Evolutionary conservation across 1,139 yeast genomes (phyloP).

Genomic region (Yamadazyma blattariae): DNA sequence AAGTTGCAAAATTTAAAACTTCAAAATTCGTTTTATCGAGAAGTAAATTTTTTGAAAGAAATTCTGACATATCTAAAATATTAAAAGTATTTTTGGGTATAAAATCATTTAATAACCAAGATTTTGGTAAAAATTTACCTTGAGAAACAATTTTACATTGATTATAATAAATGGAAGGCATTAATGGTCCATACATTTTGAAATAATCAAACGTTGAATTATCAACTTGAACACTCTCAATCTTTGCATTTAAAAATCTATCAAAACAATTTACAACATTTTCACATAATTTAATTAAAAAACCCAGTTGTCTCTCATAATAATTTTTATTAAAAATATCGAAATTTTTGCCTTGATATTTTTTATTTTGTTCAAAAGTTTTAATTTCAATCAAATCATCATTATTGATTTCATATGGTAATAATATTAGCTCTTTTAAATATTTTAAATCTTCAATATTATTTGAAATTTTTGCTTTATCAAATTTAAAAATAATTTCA

Average conservation of each 20-base stretch:
- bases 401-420: background rate
- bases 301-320: too few species aligned
- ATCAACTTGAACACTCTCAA: background rate
- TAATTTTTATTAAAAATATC: too few species aligned
- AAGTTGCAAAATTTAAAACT: background rate
- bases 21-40: constrained; percentile 1
- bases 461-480: background rate
- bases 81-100: background rate
- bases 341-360: too few species aligned
- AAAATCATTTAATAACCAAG: background rate
- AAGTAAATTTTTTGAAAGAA: background rate
- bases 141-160: background rate
- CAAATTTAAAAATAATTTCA: background rate
- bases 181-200: constrained; percentile 1
- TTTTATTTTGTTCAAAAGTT: too few species aligned
- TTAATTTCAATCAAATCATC: background rate
- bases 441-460: too few species aligned
- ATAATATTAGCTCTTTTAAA: background rate
- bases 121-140: background rate
- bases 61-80: background rate
- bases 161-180: background rate
- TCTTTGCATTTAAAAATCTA: background rate
- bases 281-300: background rate
- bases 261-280: background rate
- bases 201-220: background rate